A percentile compares a stretch with the other conserved stretches of the same genome.
phyloP scores from a whole-genome alignment of 768 basidiomycete genomes.

The Lentinula boryana region DNA sequence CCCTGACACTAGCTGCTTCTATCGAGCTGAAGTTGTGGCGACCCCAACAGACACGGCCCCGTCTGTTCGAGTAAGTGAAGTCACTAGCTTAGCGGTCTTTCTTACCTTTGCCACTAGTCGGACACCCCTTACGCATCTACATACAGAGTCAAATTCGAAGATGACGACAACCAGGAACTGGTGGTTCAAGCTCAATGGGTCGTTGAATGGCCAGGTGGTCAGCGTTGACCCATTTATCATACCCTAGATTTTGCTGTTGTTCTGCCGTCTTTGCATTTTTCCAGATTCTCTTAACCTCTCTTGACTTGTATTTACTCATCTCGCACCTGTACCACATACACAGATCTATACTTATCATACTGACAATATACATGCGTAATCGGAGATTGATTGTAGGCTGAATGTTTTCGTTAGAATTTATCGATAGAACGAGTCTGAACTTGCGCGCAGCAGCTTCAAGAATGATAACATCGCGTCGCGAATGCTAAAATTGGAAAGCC shows the following conservation, averaged over 20 bases:
- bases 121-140: constrained; percentile 34
- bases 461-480: too few species aligned
- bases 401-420: too few species aligned
- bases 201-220: constrained; percentile 65
- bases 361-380: not conserved
- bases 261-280: not conserved
- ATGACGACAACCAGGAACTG: constrained; percentile 82
- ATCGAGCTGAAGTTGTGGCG: constrained; percentile 78
- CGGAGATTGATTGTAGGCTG: not conserved
- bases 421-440: too few species aligned
- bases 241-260: not conserved
- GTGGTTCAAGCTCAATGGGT: constrained; percentile 72
- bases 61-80: constrained; percentile 25
- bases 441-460: too few species aligned
- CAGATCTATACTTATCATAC: not conserved
- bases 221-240: not conserved
- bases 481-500: too few species aligned
- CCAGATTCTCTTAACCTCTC: not conserved
- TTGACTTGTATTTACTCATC: not conserved
- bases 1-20: constrained; percentile 89
- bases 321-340: not conserved
- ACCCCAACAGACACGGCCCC: constrained; percentile 45
- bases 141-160: constrained; percentile 85
- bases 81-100: not conserved
- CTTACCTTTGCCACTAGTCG: not conserved